Base-by-base conservation (phyloP, 345 rosid species). In the Boechera retrofracta region DNA sequence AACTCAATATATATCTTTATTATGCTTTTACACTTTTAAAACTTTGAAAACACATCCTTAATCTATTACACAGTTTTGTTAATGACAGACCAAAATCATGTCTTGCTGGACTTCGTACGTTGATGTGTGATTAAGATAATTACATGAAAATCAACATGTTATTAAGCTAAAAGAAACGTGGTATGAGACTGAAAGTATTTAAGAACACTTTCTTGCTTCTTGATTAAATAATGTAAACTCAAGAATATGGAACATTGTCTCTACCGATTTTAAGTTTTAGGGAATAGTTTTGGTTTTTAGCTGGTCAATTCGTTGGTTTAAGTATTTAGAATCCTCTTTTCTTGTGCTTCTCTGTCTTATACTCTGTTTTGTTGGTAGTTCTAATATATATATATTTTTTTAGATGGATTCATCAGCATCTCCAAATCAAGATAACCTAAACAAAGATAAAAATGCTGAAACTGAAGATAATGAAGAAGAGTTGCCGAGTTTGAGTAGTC, bases 71-170 rank as follows among this genome's bases (percentile, higher is more conserved):
- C 41, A 55, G 59, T 75, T 33, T 58, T 38, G 80, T 77, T 71
- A 47, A 64, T 48, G 38, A 56, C 18, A 32, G 1, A 56, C 44
- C 45, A 33, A 42, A 67, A 44, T 24, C 24, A 26, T 51, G 59
- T 13, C 72, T 77, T 54, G 28, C 16, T 15, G 29, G 41, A 33
- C 59, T 53, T 26, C 4, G 52, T 31, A 53, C 64, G 44, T 32
- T 61, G 32, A 68, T 44, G 48, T 63, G 53, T 58, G 47, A 77
- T 32, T 64, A 63, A 64, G 53, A 64, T 71, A 76, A 76, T 76
- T 68, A 76, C 79, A 76, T 39, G 74, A 33, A 54, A 76, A 76
- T 32, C 42, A 39, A 10, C 5, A 18, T 42, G 39, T 29, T 62
- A 41, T 64, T 35, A 54, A 2, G 45, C 10, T 8, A 28, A 55